phyloP scores from a whole-genome alignment of 345 rosid genomes.

The Durio zibethinus region DNA sequence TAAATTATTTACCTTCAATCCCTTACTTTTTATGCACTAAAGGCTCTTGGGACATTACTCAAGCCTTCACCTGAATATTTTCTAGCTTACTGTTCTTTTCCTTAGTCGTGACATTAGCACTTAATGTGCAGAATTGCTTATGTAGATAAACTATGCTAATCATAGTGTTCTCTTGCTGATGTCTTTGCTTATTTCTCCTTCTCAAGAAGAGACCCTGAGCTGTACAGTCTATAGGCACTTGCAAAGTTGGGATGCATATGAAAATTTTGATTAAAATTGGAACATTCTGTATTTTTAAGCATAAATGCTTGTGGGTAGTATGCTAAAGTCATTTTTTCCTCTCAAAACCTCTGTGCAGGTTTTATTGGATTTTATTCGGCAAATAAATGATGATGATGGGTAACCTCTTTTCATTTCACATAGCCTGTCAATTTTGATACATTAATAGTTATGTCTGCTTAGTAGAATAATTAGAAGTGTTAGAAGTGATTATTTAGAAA shows the following conservation, averaged over 20 bases:
- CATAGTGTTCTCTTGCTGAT: neutral
- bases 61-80: neutral
- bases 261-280: neutral
- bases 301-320: neutral
- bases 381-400: conserved; percentile 97
- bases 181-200: neutral
- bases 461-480: neutral
- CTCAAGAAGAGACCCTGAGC: neutral
- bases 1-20: neutral
- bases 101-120: neutral
- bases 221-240: neutral
- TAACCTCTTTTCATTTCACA: conserved; percentile 33
- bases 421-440: neutral
- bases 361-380: conserved; percentile 86
- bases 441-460: conserved; percentile 6
- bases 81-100: neutral
- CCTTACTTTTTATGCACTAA: neutral
- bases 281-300: neutral
- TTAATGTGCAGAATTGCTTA: neutral
- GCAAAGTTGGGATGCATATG: neutral
- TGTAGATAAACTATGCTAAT: neutral
- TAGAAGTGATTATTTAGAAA: neutral
- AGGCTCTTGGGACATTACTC: neutral
- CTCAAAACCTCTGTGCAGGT: conserved; percentile 46
- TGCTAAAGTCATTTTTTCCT: neutral